These are phyloP conservation scores for Neurospora sp. DNA, from an alignment of 495 filamentous ascomycete genomes.

Conservation along the genomic window DNA sequence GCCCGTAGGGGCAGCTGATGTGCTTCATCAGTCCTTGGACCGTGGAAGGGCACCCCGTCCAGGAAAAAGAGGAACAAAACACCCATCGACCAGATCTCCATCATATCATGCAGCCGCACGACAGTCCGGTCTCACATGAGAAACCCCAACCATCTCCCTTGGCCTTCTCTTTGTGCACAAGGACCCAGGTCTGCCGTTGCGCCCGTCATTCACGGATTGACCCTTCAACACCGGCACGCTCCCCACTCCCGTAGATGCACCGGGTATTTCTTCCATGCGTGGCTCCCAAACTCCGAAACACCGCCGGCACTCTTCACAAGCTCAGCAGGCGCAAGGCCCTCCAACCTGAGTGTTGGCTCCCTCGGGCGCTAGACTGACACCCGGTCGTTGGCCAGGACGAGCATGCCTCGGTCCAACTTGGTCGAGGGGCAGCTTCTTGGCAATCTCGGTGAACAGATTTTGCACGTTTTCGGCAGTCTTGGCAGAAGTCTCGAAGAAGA, in stretches of 20 bases:
- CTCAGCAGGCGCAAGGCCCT: slow-evolving; percentile 65
- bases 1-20: not conserved
- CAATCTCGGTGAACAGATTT: slow-evolving; percentile 95
- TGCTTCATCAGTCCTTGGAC: not conserved
- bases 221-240: not conserved
- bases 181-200: slow-evolving; percentile 6
- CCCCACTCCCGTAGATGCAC: not conserved
- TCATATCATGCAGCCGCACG: not conserved
- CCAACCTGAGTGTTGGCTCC: slow-evolving; percentile 63
- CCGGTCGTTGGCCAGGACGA: slow-evolving; percentile 62
- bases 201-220: not conserved
- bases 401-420: slow-evolving; percentile 81
- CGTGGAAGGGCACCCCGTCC: not conserved
- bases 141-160: not conserved
- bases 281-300: not conserved
- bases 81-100: slow-evolving; percentile 11
- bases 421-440: slow-evolving; percentile 91
- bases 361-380: slow-evolving; percentile 73
- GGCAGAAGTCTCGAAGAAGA: slow-evolving; percentile 97
- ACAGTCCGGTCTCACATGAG: not conserved
- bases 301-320: not conserved
- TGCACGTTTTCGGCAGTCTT: slow-evolving; percentile 94
- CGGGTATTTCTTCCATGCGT: not conserved
- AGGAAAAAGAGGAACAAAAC: slow-evolving; percentile 5
- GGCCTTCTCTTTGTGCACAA: slow-evolving; percentile 11